Base-by-base conservation (phyloP, 306 rosid genomes). In the Neltuma alba region DNA sequence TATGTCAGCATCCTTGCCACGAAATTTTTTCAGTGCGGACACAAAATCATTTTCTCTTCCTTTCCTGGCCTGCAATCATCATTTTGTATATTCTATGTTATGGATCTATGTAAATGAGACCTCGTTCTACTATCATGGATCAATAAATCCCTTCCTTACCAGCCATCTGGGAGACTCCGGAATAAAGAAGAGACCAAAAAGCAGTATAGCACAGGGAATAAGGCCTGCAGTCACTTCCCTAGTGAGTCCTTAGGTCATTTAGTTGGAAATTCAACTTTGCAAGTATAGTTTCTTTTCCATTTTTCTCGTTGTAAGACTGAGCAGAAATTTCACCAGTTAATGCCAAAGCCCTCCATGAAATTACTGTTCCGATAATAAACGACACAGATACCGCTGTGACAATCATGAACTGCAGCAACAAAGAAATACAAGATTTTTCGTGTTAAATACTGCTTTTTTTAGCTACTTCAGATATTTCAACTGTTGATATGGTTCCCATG, bases 101-200 rank as follows among this genome's bases (percentile, higher is more conserved):
- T 41, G 77, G 61, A 63, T 64, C 31, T 31, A 16, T 11, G 47
- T 70, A 36, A 30, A 52, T 21, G 15, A 16, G 52, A 0, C n/a
- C 62, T 44, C 41, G 41, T 40, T 30, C 38, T 20, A 62, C 16
- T 21, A 14, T 70, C n/a, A 31, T 60, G 62, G 34, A 55, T 40
- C 65, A 18, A 4, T 40, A 71, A 25, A 57, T 58, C 33, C 25
- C 44, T 44, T 87, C 75, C 90, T 86, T 83, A 95, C 99, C 83
- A 95, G 83, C 97, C 98, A 95, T 92, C 99, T 90, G 34, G 99
- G 99, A 85, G 99, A 95, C 87, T 95, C 99, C 0, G 97, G 99
- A 81, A 95, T 89, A 83, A 92, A 82, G 83, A 92, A 80, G 77
- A 92, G 96, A 84, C 99, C 99, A 33, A 91, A 79, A 79, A 88